A percentile compares a stretch with the other conserved stretches of the same genome.
Evolutionary conservation across 805 yeast genomes (phyloP).

Genomic region (Candida ortonii): DNA sequence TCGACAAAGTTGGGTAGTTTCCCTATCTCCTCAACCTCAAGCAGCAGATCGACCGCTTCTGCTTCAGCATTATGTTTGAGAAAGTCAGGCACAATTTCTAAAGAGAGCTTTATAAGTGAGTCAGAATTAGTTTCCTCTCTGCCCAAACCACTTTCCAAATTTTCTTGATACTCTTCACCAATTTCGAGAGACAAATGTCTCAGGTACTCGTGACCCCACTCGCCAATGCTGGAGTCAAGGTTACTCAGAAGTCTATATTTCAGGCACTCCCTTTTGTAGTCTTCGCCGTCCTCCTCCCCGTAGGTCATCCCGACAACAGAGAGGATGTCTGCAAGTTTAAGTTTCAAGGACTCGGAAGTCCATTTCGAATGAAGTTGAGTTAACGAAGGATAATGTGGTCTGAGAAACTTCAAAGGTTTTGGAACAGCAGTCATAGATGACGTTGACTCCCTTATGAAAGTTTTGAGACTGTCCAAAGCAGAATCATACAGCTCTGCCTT

Average conservation of each 20-base stretch:
- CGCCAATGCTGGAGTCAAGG: conserved; percentile 54
- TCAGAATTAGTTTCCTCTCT: conserved; percentile 25
- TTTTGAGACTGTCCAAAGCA: conserved; percentile 69
- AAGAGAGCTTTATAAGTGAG: conserved; percentile 57
- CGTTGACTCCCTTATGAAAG: conserved; percentile 83
- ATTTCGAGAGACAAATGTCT: conserved; percentile 95
- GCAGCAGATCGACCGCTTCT: conserved; percentile 90
- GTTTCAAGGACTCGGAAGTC: conserved; percentile 45
- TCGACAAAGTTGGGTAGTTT: conserved; percentile 82
- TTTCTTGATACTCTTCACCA: conserved; percentile 77
- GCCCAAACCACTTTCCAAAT: conserved; percentile 24
- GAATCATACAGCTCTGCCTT: conserved; percentile 50
- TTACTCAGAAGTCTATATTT: conserved; percentile 64
- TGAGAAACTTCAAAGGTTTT: conserved; percentile 90
- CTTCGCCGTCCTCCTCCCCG: conserved; percentile 61
- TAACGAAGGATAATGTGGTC: conserved; percentile 79
- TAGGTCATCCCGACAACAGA: conserved; percentile 96
- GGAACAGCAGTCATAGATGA: conserved; percentile 99
- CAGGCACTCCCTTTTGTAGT: conserved; percentile 64
- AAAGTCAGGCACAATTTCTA: conserved; percentile 83
- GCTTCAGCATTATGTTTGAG: conserved; percentile 96
- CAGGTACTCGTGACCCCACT: conserved; percentile 98
- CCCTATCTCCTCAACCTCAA: conserved; percentile 87
- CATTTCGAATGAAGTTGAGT: conserved; percentile 65
- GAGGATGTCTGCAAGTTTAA: conserved; percentile 77